Conservation (phyloP, 352 stramenopile genomes). For the Aphanomyces astaci region DNA sequence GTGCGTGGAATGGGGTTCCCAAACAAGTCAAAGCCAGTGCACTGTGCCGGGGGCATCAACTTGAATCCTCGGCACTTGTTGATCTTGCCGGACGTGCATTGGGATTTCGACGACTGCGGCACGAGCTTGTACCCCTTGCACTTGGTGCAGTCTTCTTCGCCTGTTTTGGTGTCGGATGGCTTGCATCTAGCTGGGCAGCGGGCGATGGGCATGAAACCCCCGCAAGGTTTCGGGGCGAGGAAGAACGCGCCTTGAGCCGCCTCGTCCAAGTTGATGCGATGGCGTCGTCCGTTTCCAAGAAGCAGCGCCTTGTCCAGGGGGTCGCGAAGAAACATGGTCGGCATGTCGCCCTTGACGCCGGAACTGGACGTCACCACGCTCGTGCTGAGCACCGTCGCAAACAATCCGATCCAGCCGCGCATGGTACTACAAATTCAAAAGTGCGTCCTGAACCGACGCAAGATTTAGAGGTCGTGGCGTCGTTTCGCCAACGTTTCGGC, state of each 20-base stretch:
- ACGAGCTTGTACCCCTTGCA: slow-evolving; percentile 14
- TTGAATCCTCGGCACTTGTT: neutral
- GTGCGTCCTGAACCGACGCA: neutral
- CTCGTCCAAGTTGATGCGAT: neutral
- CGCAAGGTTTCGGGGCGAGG: neutral
- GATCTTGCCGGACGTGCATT: neutral
- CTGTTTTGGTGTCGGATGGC: neutral
- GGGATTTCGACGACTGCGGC: neutral
- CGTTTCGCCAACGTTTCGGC: neutral
- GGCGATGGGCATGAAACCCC: slow-evolving; percentile 14
- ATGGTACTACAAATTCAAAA: neutral
- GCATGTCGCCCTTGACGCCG: neutral
- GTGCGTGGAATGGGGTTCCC: neutral
- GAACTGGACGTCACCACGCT: neutral
- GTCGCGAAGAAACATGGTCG: neutral
- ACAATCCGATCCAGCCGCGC: neutral
- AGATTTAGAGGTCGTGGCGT: neutral
- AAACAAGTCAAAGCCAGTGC: neutral
- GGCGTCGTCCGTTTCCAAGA: neutral
- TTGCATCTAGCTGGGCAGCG: slow-evolving; percentile 1
- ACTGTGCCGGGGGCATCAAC: slow-evolving; percentile 15
- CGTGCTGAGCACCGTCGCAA: neutral
- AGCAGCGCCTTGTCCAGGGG: neutral
- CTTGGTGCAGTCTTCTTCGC: slow-evolving; percentile 12
- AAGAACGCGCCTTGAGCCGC: neutral